Evolutionary conservation across 1,284 basidiomycete genomes (phyloP), one percentile per base, ranked within the genome.

Genomic region (Porogramme epimiltina): DNA sequence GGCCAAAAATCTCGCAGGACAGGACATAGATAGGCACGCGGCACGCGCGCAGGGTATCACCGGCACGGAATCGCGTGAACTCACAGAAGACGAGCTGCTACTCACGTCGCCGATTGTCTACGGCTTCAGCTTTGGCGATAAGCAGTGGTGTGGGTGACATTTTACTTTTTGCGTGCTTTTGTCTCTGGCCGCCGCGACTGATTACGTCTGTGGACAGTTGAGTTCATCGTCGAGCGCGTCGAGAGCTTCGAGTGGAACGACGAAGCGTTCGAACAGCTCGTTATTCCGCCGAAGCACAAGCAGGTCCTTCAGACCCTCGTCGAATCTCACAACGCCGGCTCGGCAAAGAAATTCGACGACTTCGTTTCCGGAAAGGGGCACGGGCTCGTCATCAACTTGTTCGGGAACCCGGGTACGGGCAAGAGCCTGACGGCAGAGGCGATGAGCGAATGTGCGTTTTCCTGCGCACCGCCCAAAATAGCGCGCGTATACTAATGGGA

Each of bases 291-390:
- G 0, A 73, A 73, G 40, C 74, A 78, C 43, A 84, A 84, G 68
- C 66, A 72, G 10, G 73, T 84, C 3, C 71, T 85, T 9, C 77
- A 77, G 43, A 80, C 81, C 0, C 74, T 84, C 2, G 76, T 84
- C 13, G 80, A 82, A 57, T 76, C 79, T 0, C 81, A 85, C 57
- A 76, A 75, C 60, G 69, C 70, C 2, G 75, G 76, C 38, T 54
- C 75, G 2, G 73, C 75, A 4, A 50, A 57, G 15, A 60, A 64
- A 47, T 81, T 84, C 52, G 81, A 84, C 53, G 82, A 84, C 60
- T 84, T 85, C 56, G 79, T 84, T 55, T 73, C 78, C 59, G 82
- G 81, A 25, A 85, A 85, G 60, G 83, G 83, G 1, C 75, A 80
- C 19, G 83, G 82, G 2, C 72, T 85, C 18, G 79, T 85, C 24